phyloP scores from a whole-genome alignment of 495 filamentous ascomycete species.

The Glarea lozoyensis region DNA sequence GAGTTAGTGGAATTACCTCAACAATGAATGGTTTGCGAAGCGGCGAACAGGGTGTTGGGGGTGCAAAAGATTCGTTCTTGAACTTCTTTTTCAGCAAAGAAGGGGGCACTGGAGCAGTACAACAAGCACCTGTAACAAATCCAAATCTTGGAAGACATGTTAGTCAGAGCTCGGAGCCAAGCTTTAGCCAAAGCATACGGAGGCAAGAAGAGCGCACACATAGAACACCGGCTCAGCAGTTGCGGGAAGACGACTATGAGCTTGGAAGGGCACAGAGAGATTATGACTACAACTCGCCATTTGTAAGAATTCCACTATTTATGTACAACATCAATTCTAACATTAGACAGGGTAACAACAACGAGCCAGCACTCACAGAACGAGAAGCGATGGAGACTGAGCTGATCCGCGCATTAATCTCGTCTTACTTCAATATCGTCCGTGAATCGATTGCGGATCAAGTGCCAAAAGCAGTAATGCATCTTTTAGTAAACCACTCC shows the following conservation, averaged over 20 bases:
- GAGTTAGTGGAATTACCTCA: constrained; percentile 39
- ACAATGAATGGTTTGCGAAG: constrained; percentile 60
- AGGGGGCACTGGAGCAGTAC: constrained; percentile 38
- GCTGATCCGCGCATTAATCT: constrained; percentile 90
- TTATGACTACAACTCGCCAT: constrained; percentile 41
- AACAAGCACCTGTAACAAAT: constrained; percentile 26
- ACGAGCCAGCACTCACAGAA: constrained; percentile 82
- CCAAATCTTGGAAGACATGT: constrained; percentile 48
- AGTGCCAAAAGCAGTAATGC: constrained; percentile 98
- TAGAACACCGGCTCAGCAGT: constrained; percentile 26
- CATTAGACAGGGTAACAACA: constrained; percentile 31
- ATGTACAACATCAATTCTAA: constrained; percentile 21
- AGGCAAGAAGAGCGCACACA: constrained; percentile 56
- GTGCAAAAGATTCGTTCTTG: constrained; percentile 76
- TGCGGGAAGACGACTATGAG: constrained; percentile 25
- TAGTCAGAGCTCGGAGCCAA: constrained; percentile 66
- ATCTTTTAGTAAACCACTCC: constrained; percentile 93
- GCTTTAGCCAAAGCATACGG: constrained; percentile 73
- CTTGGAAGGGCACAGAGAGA: constrained; percentile 24
- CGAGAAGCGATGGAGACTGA: constrained; percentile 96
- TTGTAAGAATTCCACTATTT: constrained; percentile 41
- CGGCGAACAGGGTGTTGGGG: constrained; percentile 36
- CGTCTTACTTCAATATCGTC: constrained; percentile 97
- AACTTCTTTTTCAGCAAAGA: constrained; percentile 99
- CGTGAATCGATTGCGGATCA: constrained; percentile 95